Conservation (phyloP, 169 alveolate genomes). For the Plasmodium adleri region DNA sequence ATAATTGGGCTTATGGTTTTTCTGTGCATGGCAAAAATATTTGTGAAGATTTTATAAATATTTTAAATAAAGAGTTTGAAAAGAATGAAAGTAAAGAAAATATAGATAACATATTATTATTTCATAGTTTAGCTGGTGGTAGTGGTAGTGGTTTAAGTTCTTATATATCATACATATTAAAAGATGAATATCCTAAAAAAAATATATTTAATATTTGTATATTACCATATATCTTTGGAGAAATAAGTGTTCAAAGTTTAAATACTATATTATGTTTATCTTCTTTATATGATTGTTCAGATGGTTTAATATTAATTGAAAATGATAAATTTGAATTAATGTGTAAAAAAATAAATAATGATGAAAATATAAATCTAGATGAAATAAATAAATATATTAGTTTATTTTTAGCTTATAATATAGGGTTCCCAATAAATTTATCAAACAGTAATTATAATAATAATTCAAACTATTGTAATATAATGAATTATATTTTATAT, state of each 20-base stretch:
- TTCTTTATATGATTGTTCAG: constrained; percentile 72
- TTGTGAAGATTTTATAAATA: constrained; percentile 38
- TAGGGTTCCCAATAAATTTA: constrained; percentile 49
- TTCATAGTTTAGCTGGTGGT: constrained; percentile 82
- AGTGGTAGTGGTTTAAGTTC: constrained; percentile 82
- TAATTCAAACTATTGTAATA: constrained; percentile 41
- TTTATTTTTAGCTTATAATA: constrained; percentile 25
- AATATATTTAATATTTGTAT: constrained; percentile 69
- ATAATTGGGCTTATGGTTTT: constrained; percentile 76
- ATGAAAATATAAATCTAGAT: constrained; percentile 60
- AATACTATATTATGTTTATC: constrained; percentile 77
- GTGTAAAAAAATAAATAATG: constrained; percentile 44
- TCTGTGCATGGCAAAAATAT: constrained; percentile 72
- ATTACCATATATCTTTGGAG: constrained; percentile 80
- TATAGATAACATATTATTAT: constrained; percentile 75
- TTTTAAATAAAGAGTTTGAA: constrained; percentile 51
- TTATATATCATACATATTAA: constrained; percentile 55
- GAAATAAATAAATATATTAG: constrained; percentile 57
- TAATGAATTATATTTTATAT: constrained; percentile 28
- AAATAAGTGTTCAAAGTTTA: constrained; percentile 77
- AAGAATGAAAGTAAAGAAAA: constrained; percentile 72
- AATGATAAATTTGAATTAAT: constrained; percentile 58
- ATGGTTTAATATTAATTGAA: constrained; percentile 34
- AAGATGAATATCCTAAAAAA: constrained; percentile 77
- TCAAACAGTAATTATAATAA: neutral